Conservation (phyloP, 2,329 filamentous ascomycete genomes). For the Conoideocrella luteorostrata region DNA sequence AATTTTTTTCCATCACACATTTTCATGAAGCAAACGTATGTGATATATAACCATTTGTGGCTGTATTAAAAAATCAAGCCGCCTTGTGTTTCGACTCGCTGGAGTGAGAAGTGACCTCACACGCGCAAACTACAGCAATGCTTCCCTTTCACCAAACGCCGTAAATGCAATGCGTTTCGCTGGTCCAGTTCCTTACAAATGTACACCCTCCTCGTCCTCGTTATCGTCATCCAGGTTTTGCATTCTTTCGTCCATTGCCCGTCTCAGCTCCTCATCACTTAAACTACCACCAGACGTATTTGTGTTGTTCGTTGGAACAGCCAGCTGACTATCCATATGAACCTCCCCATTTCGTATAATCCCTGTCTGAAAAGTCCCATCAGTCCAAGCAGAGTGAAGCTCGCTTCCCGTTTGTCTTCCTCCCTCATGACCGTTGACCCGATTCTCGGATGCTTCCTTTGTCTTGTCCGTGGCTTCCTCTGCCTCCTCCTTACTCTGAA, state of each 20-base stretch:
- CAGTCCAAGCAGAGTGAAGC: constrained; percentile 49
- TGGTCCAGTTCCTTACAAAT: constrained; percentile 37
- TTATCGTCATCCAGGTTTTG: constrained; percentile 35
- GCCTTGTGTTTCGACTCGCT: background rate
- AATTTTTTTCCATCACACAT: too few relatives aligned
- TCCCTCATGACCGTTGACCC: background rate
- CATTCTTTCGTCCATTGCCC: constrained; percentile 49
- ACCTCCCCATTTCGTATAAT: constrained; percentile 46
- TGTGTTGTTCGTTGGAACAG: constrained; percentile 10
- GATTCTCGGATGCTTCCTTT: constrained; percentile 8
- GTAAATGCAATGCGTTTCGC: background rate
- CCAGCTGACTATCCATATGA: constrained; percentile 31
- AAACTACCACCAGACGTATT: constrained; percentile 37
- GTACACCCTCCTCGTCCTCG: constrained; percentile 46
- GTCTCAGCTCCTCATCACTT: constrained; percentile 53
- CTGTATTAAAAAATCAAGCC: too few relatives aligned
- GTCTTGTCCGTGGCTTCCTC: constrained; percentile 24
- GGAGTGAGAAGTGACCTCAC: too few relatives aligned
- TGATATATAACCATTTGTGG: too few relatives aligned
- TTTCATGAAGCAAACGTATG: too few relatives aligned
- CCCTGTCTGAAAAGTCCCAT: constrained; percentile 59
- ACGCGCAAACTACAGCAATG: background rate
- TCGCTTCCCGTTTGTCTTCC: constrained; percentile 5
- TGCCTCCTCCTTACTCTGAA: constrained; percentile 40
- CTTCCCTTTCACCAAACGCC: constrained; percentile 1